These are phyloP conservation scores for Aspergillus nanangensis DNA, from an alignment of 495 filamentous ascomycete genomes.

Conservation along the genomic window DNA sequence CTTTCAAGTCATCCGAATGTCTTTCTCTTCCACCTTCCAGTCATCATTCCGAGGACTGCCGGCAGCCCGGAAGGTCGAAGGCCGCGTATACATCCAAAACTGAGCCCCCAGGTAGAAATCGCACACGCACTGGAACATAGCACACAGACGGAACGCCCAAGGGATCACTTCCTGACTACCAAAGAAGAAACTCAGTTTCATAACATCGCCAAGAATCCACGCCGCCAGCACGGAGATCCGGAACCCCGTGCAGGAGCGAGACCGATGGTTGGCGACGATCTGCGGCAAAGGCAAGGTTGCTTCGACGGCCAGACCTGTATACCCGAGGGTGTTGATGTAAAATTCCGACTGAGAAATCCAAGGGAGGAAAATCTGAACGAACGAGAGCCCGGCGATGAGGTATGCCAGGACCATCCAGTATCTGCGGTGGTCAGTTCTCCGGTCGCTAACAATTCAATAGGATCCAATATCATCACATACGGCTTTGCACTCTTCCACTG, in stretches of 20 bases:
- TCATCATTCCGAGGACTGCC: too few species aligned
- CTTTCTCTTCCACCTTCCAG: conserved; percentile 38
- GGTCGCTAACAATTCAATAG: neutral
- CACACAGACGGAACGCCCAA: conserved; percentile 86
- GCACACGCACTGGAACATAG: conserved; percentile 84
- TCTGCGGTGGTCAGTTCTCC: conserved; percentile 31
- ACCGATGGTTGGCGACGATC: conserved; percentile 72
- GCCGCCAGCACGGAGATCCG: conserved; percentile 77
- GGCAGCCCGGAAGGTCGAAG: conserved; percentile 19
- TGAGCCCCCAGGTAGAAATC: conserved; percentile 81
- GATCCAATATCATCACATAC: too few species aligned
- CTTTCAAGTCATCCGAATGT: conserved; percentile 39
- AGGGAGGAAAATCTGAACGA: conserved; percentile 69
- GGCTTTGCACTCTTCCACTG: conserved; percentile 81
- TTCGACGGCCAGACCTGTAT: conserved; percentile 82
- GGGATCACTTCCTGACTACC: conserved; percentile 66
- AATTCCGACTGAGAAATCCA: conserved; percentile 53
- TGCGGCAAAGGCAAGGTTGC: conserved; percentile 88
- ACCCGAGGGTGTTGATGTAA: conserved; percentile 73
- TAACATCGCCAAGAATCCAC: conserved; percentile 86
- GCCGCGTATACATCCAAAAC: conserved; percentile 75
- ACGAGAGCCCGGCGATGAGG: conserved; percentile 59
- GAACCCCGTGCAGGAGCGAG: conserved; percentile 84
- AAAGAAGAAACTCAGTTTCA: conserved; percentile 97
- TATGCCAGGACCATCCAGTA: conserved; percentile 87